Conservation (phyloP, 2,329 filamentous ascomycete genomes). For the Ilyonectria destructans region DNA sequence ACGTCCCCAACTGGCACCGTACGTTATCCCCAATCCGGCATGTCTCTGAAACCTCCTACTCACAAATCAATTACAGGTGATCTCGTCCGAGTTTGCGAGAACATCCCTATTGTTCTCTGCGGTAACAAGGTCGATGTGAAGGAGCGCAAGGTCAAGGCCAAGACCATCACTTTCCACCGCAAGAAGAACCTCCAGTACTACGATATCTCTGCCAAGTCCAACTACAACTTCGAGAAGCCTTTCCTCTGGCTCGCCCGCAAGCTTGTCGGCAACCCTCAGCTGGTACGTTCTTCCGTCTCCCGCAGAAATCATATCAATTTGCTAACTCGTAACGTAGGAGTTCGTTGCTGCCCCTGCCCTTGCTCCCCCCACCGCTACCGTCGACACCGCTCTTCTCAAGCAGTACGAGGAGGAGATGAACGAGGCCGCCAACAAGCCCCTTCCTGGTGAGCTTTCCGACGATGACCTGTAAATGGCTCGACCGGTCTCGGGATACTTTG, state of each 20-base stretch:
- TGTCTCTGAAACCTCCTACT: constrained; percentile 28
- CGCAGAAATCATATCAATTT: background rate
- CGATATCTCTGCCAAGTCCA: constrained; percentile 99
- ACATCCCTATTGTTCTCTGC: constrained; percentile 97
- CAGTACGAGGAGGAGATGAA: constrained; percentile 93
- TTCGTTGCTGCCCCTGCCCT: constrained; percentile 97
- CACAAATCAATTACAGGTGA: constrained; percentile 75
- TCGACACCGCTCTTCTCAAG: constrained; percentile 87
- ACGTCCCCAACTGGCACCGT: constrained; percentile 99
- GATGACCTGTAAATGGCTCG: constrained; percentile 71
- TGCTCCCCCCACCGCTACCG: constrained; percentile 91
- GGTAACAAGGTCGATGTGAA: constrained; percentile 99
- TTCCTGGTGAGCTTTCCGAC: constrained; percentile 95
- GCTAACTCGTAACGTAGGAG: constrained; percentile 73
- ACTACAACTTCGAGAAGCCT: constrained; percentile 99
- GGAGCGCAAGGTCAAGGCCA: constrained; percentile 99
- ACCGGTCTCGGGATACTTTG: constrained; percentile 48
- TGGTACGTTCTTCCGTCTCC: constrained; percentile 36
- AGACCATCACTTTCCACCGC: constrained; percentile 99
- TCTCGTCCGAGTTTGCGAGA: constrained; percentile 98
- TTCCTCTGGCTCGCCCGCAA: constrained; percentile 99
- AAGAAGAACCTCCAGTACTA: constrained; percentile 99
- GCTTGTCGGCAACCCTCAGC: constrained; percentile 89
- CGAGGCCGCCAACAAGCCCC: constrained; percentile 83
- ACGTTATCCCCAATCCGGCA: constrained; percentile 62